Evolutionary conservation across 805 yeast genomes (phyloP).

Genomic region (Pichia paraexigua): DNA sequence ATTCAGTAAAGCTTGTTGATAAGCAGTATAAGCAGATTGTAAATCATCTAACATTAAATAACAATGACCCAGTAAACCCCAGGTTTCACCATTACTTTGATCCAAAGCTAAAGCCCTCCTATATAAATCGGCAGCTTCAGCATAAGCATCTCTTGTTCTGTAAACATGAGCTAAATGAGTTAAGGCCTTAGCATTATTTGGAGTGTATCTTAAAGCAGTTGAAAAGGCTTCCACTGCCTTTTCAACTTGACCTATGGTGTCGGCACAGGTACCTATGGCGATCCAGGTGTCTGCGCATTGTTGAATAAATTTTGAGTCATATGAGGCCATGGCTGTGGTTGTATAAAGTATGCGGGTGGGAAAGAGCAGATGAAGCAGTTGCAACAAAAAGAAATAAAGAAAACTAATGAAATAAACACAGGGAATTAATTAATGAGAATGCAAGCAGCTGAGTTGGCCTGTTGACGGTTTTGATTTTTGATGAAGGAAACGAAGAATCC

Average conservation of each 20-base stretch:
- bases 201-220: constrained; percentile 76
- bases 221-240: constrained; percentile 86
- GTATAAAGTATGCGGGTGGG: neutral
- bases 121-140: constrained; percentile 90
- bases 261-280: constrained; percentile 84
- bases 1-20: constrained; percentile 91
- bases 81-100: constrained; percentile 89
- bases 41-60: constrained; percentile 93
- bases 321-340: constrained; percentile 12
- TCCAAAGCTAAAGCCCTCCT: constrained; percentile 75
- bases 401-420: neutral
- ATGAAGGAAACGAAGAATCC: neutral
- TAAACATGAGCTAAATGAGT: constrained; percentile 83
- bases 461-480: neutral
- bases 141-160: constrained; percentile 81
- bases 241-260: constrained; percentile 79
- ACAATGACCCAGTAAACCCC: constrained; percentile 97
- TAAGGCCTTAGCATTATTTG: constrained; percentile 77
- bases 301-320: constrained; percentile 28
- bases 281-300: constrained; percentile 82
- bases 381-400: neutral
- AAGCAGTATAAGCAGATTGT: constrained; percentile 91
- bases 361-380: neutral
- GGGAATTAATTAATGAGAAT: neutral
- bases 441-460: neutral